A percentile compares a stretch with the other conserved stretches of the same genome.
These are phyloP conservation scores for Coemansia sp. DNA, from an alignment of 192 early-diverging fungal species.

Conservation along the genomic window DNA sequence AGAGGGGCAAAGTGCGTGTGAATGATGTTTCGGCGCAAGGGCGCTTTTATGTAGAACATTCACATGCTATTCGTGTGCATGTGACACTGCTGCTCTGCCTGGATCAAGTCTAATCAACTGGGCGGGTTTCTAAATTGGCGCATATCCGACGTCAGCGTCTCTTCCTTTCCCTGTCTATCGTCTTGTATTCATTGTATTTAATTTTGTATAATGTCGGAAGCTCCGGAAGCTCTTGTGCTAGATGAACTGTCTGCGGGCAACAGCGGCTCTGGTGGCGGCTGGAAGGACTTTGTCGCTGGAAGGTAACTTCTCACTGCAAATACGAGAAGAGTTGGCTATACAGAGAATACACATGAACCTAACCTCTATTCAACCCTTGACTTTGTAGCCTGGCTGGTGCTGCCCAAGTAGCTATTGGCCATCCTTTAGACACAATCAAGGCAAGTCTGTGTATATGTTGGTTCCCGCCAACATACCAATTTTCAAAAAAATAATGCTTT, in stretches of 20 bases:
- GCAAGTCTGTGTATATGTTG: slow-evolving; percentile 14
- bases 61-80: slow-evolving; percentile 1
- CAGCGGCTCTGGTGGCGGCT: slow-evolving; percentile 31
- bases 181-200: neutral
- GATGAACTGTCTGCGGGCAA: slow-evolving; percentile 4
- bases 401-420: slow-evolving; percentile 66
- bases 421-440: slow-evolving; percentile 87
- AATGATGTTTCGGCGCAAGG: neutral
- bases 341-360: neutral
- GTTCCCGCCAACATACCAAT: neutral
- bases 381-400: slow-evolving; percentile 62
- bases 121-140: neutral
- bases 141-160: neutral
- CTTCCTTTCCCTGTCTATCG: neutral
- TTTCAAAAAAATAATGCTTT: neutral
- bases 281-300: slow-evolving; percentile 64
- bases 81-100: neutral
- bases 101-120: slow-evolving; percentile 3
- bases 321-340: neutral
- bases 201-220: slow-evolving; percentile 20
- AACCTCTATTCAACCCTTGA: neutral
- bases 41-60: neutral
- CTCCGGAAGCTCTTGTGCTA: slow-evolving; percentile 10
- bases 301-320: slow-evolving; percentile 38
- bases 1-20: too few species aligned